phyloP scores from a whole-genome alignment of 1,284 basidiomycete genomes.

The Tremellales sp. region DNA sequence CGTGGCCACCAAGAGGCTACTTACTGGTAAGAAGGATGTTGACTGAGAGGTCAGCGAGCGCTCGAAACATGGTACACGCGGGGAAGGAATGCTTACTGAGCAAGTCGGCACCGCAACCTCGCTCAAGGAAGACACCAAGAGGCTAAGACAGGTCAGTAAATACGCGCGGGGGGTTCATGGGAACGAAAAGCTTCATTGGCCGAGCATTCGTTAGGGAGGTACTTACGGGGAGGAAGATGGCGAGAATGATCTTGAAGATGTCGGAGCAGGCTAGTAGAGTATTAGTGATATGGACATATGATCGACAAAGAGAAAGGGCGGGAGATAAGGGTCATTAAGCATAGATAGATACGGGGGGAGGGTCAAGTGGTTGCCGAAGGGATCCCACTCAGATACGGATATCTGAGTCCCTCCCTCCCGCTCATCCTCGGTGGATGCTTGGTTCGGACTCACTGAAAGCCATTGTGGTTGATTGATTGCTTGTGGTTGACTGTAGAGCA shows the following conservation, averaged over 20 bases:
- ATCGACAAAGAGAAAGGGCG: neutral
- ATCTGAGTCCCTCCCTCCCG: too few relatives aligned
- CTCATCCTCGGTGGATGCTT: neutral
- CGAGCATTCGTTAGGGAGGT: neutral
- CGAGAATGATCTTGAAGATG: conserved; percentile 40
- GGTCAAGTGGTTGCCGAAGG: neutral
- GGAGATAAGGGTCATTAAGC: neutral
- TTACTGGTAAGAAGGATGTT: conserved; percentile 39
- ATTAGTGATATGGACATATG: neutral
- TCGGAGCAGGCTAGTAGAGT: conserved; percentile 26
- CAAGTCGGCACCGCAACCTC: conserved; percentile 39
- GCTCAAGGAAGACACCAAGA: conserved; percentile 46
- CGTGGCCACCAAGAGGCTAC: too few relatives aligned
- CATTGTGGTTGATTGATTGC: conserved; percentile 12
- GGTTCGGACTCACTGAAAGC: conserved; percentile 18
- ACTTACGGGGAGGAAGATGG: conserved; percentile 38
- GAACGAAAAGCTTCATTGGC: too few relatives aligned
- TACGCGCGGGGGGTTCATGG: too few relatives aligned
- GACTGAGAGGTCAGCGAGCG: conserved; percentile 13
- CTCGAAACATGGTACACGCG: neutral
- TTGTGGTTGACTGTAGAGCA: neutral
- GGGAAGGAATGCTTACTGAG: conserved; percentile 16
- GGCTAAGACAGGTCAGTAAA: conserved; percentile 15
- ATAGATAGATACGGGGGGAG: neutral
- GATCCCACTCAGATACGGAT: too few relatives aligned